Conservation (phyloP, 148 eudicot genomes). For the Cornus kousa region DNA sequence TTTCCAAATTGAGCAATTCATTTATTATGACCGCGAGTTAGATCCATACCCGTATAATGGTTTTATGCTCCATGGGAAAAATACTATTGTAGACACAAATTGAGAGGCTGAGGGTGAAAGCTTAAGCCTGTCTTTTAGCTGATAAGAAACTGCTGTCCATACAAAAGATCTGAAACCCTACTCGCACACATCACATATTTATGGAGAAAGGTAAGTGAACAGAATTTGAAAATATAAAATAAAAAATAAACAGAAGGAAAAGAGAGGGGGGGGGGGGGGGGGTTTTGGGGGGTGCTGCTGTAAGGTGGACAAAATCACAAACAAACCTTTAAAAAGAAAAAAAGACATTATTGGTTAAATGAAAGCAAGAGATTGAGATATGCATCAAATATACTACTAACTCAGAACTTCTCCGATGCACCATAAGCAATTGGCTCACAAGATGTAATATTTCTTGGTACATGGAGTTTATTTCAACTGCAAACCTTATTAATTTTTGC, state of each 20-base stretch:
- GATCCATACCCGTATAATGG: conserved; percentile 86
- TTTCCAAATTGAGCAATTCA: conserved; percentile 6
- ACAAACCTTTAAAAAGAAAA: not conserved
- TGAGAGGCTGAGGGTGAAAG: conserved; percentile 92
- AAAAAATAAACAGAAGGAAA: not conserved
- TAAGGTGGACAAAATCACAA: not conserved
- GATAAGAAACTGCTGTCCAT: conserved; percentile 95
- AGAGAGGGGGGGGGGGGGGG: not conserved
- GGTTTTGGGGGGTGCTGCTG: too few relatives aligned
- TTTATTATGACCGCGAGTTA: conserved; percentile 6
- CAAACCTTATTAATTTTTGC: not conserved
- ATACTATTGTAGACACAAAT: conserved; percentile 77
- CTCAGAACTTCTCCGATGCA: too few relatives aligned
- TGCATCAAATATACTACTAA: not conserved
- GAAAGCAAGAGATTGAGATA: not conserved
- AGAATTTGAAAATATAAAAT: conserved; percentile 11
- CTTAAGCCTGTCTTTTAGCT: conserved; percentile 76
- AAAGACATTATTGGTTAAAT: not conserved
- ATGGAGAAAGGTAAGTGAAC: conserved; percentile 11
- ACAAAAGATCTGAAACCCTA: conserved; percentile 98
- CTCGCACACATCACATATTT: conserved; percentile 21
- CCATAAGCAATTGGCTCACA: not conserved
- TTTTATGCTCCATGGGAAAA: conserved; percentile 97
- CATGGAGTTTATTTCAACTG: not conserved
- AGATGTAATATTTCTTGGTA: not conserved